These are phyloP conservation scores for Cicer judaicum DNA, from an alignment of 306 rosid species.

Conservation along the genomic window DNA sequence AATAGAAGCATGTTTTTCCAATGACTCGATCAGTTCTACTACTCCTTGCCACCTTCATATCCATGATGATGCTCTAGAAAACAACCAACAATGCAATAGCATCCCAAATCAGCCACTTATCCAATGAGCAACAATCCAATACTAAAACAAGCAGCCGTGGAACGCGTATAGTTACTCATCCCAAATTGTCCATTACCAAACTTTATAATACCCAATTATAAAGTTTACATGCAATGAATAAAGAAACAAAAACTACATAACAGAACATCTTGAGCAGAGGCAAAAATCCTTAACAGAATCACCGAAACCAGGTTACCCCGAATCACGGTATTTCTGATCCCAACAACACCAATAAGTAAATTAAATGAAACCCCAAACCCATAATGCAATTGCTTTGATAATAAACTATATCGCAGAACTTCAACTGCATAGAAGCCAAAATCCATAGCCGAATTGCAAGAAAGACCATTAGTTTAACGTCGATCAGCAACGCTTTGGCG, in stretches of 20 bases:
- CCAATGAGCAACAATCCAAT: too few species aligned
- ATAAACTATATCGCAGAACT: not conserved
- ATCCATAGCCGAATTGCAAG: not conserved
- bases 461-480: conserved; percentile 7
- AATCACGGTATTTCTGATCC: too few species aligned
- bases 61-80: conserved; percentile 14
- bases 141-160: too few species aligned
- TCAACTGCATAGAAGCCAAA: not conserved
- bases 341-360: not conserved
- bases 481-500: not conserved
- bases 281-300: too few species aligned
- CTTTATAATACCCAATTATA: not conserved
- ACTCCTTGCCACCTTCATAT: not conserved
- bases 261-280: too few species aligned
- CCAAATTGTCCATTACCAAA: not conserved
- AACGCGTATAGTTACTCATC: not conserved
- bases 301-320: too few species aligned
- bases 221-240: too few species aligned
- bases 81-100: not conserved
- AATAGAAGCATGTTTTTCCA: conserved; percentile 25
- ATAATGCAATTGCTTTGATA: not conserved
- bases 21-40: not conserved
- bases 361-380: not conserved
- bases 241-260: too few species aligned
- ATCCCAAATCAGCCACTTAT: too few species aligned